Evolutionary conservation across 169 alveolate genomes (phyloP), one percentile per base, ranked within the genome.

Genomic region (Plasmodium sp.): DNA sequence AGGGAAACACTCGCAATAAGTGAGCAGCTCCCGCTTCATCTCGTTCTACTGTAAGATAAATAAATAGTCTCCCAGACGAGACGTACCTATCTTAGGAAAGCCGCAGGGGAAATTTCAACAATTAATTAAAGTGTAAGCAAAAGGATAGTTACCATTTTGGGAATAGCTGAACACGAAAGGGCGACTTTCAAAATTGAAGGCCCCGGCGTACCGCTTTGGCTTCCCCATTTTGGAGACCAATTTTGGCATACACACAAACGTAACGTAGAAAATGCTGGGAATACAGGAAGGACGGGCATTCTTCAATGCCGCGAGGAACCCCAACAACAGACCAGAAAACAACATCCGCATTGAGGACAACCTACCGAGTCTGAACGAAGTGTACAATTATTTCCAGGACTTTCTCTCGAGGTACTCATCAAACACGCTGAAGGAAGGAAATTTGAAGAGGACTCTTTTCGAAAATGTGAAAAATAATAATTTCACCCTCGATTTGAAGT

Each of bases 241-340:
- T 51, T 51, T 51, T 51, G 62, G 62, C 62, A 51, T 36, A 27
- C 34, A 3, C n/a, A 79, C 3, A 79, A 22, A 67, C 4, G 27
- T 27, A 67, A 3, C 0, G 31, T 22, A 48, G 51, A 34, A 45
- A 41, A 86, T 86, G 93, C 45, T 86, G 71, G 93, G 93, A 51
- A 72, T 95, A 43, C 97, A 96, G 94, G 97, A 96, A 93, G 97
- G 97, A 75, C 80, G 95, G 77, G 97, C 96, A 84, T 96, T 92
- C 80, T 93, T 85, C 84, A 95, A 92, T 77, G 95, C 94, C 36
- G 93, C 83, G 22, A 84, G 88, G 27, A 95, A 73, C 85, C 96
- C 95, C 18, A 86, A 86, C 48, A 86, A 27, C 45, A 86, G 86
- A 58, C 93, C 93, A 36, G 93, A 86, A 36, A 86, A 86, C 22